Evolutionary conservation across 441 rosid species (phyloP), one percentile per base, ranked within the genome.

Genomic region (Kokia cookei): DNA sequence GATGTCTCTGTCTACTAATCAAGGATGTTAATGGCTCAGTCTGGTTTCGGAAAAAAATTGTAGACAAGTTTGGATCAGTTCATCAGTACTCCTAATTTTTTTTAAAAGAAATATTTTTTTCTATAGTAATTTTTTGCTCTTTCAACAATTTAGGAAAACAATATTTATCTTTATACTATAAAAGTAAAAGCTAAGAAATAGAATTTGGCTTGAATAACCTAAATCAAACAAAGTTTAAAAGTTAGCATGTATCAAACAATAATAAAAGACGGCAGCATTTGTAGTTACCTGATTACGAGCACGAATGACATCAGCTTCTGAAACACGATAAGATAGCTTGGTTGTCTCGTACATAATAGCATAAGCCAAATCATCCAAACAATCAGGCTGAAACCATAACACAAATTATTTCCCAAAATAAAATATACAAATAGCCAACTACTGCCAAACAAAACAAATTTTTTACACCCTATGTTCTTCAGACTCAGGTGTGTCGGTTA

Each of bases 301-400:
- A 74, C 99, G 98, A 12, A 82, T 88, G 48, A 96, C 98, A 86
- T 92, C 99, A 81, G 83, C 93, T 48, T 96, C 99, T 58, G 98
- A 91, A 81, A 94, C 99, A 65, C 93, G 92, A 81, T 88, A 91
- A 62, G 88, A 87, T 77, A 96, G 76, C 87, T 96, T 94, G 70
- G 98, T 74, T 32, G 84, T 84, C 85, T 89, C 96, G 22, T 89
- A 37, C 99, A 94, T 96, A 48, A 96, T 96, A 64, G 96, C 97
- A 86, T 91, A 92, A 57, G 95, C 91, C 80, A 96, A 86, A 85
- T 96, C 99, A 86, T 91, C 96, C 79, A 94, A 84, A 81, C 91
- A 81, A 80, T 94, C 98, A 6, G 95, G 82, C 99, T 96, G 92
- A 59, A 83, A 86, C 57, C 14, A 58, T n/a, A 76, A 76, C 7